These are phyloP conservation scores for Handroanthus guayacan DNA, from an alignment of 257 asterid genomes.

Conservation along the genomic window DNA sequence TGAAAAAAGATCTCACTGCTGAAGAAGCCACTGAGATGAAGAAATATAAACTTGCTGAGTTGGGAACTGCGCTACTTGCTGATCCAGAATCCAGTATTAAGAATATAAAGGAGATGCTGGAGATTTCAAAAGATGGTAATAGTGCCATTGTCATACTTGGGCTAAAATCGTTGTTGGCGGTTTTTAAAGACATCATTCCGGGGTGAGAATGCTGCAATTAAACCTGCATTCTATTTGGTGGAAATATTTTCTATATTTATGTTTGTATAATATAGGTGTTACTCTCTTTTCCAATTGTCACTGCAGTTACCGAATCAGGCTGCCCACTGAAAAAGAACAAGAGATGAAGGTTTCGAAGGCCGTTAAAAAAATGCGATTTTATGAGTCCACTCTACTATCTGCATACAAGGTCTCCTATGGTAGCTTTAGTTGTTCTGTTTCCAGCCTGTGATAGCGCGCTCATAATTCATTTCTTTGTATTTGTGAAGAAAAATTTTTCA, in stretches of 20 bases:
- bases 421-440: conserved; percentile 18
- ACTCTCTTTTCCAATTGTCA: conserved; percentile 29
- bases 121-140: conserved; percentile 74
- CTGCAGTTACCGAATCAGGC: conserved; percentile 89
- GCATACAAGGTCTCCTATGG: conserved; percentile 76
- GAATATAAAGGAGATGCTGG: conserved; percentile 85
- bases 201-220: conserved; percentile 60
- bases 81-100: conserved; percentile 93
- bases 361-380: conserved; percentile 77
- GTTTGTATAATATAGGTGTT: conserved; percentile 20
- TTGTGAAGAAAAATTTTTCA: neutral
- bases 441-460: conserved; percentile 18
- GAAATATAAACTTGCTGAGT: conserved; percentile 85
- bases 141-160: conserved; percentile 65
- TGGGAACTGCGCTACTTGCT: conserved; percentile 82
- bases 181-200: conserved; percentile 93
- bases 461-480: neutral
- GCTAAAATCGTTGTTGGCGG: conserved; percentile 89
- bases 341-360: conserved; percentile 93
- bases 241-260: neutral
- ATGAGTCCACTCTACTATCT: conserved; percentile 81
- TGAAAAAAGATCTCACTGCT: conserved; percentile 72
- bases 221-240: conserved; percentile 28
- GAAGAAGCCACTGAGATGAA: conserved; percentile 80
- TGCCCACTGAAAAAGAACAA: conserved; percentile 93